phyloP scores from a whole-genome alignment of 1,284 basidiomycete species.

The Cutaneotrichosporon sp. region DNA sequence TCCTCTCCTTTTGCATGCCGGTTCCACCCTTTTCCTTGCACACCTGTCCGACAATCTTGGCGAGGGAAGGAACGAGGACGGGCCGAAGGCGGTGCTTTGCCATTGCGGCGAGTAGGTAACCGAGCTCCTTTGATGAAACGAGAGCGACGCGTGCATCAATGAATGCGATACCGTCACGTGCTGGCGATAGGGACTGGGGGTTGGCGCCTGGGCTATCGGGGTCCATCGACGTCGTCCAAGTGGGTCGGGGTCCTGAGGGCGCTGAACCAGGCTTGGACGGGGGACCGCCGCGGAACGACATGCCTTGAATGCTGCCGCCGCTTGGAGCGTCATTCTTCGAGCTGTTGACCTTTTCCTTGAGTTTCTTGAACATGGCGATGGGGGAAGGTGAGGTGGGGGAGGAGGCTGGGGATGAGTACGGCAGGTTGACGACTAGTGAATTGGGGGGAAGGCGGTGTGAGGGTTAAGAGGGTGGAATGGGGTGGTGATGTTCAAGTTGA shows the following conservation, averaged over 20 bases:
- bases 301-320: slow-evolving; percentile 9
- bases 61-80: slow-evolving; percentile 23
- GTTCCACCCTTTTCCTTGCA: slow-evolving; percentile 18
- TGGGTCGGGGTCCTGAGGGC: slow-evolving; percentile 9
- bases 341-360: slow-evolving; percentile 17
- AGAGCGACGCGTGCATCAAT: slow-evolving; percentile 22
- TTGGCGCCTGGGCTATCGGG: slow-evolving; percentile 17
- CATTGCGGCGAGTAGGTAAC: slow-evolving; percentile 22
- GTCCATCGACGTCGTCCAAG: slow-evolving; percentile 21
- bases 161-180: slow-evolving; percentile 21
- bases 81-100: slow-evolving; percentile 20
- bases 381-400: neutral
- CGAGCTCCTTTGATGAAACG: slow-evolving; percentile 20
- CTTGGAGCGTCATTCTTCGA: neutral
- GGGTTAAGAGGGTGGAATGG: too few relatives aligned
- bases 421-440: neutral
- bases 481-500: too few relatives aligned
- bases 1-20: slow-evolving; percentile 19
- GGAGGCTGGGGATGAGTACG: neutral
- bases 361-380: slow-evolving; percentile 18
- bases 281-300: slow-evolving; percentile 19
- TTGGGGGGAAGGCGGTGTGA: neutral
- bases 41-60: slow-evolving; percentile 23
- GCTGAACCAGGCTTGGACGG: slow-evolving; percentile 8
- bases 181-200: slow-evolving; percentile 7